Base-by-base conservation (phyloP, 176 grass and related monocot species). In the Tillandsia leiboldiana region DNA sequence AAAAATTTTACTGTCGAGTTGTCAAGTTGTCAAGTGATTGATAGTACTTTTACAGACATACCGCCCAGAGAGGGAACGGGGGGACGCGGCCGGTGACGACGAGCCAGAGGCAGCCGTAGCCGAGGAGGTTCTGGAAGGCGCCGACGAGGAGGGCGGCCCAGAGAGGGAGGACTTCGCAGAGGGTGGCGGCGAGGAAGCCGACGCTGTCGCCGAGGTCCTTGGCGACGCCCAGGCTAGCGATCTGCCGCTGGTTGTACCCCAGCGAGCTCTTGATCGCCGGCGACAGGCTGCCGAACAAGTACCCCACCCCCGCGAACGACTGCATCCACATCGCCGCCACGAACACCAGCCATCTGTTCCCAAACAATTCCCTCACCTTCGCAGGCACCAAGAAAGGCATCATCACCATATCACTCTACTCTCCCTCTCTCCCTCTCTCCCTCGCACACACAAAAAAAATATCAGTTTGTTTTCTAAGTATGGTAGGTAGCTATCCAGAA, bases 301-400 rank as follows among this genome's bases (percentile, higher is more conserved):
- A 96, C 0, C 91, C 91, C 0, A 91, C 74, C 1, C 91, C 91
- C 5, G 87, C 85, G 71, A 75, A 87, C 9, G 91, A 91, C 77
- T 96, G 91, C 84, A 91, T 87, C 91, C 91, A 96, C 91, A 96
- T 96, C 51, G 91, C 91, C 72, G 91, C 87, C 64, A 96, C 91
- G 75, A 96, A 88, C 51, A 96, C 85, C n/a, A 91, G 77, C 91
- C 91, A 96, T 52, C 87, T 70, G 75, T 88, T 88, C 24, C 57
- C 81, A 67, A 96, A 77, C 71, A 96, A 88, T 50, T 76, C 48
- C 8, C 64, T 26, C 9, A 84, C 49, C 72, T 58, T 84, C 56
- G 24, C 63, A 42, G 33, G 33, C 33, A 6, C 33, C 33, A 0
- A 7, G 5, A 4, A 42, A 42, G 5, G 0, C 33, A 7, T 5